Percentiles rank a stretch among this genome's conserved stretches.
phyloP scores from a whole-genome alignment of 2,329 filamentous ascomycete genomes.

The Ophiostoma triangulosporum region DNA sequence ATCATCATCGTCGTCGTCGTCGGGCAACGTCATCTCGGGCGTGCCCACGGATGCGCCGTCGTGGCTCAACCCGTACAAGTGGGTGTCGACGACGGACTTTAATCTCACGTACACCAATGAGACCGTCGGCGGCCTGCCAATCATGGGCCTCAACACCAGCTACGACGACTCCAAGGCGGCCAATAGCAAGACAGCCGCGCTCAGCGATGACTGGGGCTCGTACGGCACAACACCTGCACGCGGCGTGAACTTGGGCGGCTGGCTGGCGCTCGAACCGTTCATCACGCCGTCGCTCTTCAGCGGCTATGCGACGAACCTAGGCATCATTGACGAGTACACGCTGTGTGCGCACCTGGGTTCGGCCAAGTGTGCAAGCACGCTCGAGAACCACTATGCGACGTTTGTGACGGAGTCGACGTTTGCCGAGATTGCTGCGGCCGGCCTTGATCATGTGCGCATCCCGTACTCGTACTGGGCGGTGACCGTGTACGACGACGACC shows the following conservation, averaged over 20 bases:
- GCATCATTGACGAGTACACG: constrained; percentile 81
- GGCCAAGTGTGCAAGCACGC: constrained; percentile 43
- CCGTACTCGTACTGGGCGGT: constrained; percentile 94
- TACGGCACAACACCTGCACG: constrained; percentile 71
- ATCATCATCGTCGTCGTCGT: constrained; percentile 32
- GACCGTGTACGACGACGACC: constrained; percentile 68
- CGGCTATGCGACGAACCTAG: constrained; percentile 43
- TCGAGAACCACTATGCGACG: constrained; percentile 86
- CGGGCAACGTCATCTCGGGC: constrained; percentile 31
- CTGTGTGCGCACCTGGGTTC: constrained; percentile 58
- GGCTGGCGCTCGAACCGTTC: constrained; percentile 87
- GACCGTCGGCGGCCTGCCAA: constrained; percentile 70
- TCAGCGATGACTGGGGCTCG: constrained; percentile 61
- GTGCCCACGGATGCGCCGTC: constrained; percentile 50
- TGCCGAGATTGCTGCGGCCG: constrained; percentile 68
- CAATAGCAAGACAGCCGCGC: constrained; percentile 65
- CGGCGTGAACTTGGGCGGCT: constrained; percentile 86
- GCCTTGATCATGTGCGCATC: constrained; percentile 93
- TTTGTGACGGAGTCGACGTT: constrained; percentile 83
- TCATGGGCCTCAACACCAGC: constrained; percentile 75
- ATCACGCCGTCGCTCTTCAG: constrained; percentile 84
- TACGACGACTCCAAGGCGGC: constrained; percentile 76
- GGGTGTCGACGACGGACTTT: constrained; percentile 82
- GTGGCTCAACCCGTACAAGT: constrained; percentile 80
- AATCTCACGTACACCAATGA: constrained; percentile 86